These are phyloP conservation scores for Mastigamoeba balamuthi DNA, from an alignment of 78 protist species.

Conservation along the genomic window DNA sequence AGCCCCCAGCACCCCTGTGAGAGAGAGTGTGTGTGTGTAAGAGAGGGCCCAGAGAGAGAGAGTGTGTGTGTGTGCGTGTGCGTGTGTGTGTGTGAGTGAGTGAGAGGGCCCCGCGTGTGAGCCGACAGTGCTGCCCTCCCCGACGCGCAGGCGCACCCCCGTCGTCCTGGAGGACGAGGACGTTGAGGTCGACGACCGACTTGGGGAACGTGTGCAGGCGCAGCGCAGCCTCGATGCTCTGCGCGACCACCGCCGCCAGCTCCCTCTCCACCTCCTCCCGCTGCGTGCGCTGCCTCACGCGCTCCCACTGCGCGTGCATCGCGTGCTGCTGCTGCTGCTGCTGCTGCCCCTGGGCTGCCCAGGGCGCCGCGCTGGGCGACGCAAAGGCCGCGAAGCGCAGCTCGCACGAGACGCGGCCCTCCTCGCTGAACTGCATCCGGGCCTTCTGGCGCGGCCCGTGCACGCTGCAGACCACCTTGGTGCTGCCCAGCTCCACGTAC, in stretches of 20 bases:
- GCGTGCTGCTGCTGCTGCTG: not conserved
- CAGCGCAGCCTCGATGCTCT: conserved; percentile 39
- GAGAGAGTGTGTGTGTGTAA: too few species aligned
- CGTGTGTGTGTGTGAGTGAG: too few species aligned
- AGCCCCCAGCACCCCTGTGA: conserved; percentile 20
- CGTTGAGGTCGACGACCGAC: conserved; percentile 41
- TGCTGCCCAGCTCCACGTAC: conserved; percentile 51
- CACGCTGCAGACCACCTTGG: conserved; percentile 19
- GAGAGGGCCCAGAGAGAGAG: too few species aligned
- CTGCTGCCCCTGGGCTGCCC: too few species aligned
- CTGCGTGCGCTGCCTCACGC: not conserved
- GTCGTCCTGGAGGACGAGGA: conserved; percentile 66
- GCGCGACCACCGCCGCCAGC: conserved; percentile 1
- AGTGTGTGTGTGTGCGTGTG: too few species aligned
- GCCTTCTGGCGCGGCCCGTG: conserved; percentile 56
- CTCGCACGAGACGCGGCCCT: conserved; percentile 49
- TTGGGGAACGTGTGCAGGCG: conserved; percentile 56
- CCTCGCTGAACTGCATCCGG: conserved; percentile 47
- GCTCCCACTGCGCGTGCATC: not conserved
- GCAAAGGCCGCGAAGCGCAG: conserved; percentile 55
- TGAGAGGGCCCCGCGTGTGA: too few species aligned
- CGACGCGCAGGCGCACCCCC: too few species aligned
- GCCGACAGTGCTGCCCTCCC: too few species aligned
- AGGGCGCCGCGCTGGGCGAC: not conserved
- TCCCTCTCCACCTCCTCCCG: conserved; percentile 35